phyloP scores from a whole-genome alignment of 805 yeast genomes.

The Clavispora phyllophila region DNA sequence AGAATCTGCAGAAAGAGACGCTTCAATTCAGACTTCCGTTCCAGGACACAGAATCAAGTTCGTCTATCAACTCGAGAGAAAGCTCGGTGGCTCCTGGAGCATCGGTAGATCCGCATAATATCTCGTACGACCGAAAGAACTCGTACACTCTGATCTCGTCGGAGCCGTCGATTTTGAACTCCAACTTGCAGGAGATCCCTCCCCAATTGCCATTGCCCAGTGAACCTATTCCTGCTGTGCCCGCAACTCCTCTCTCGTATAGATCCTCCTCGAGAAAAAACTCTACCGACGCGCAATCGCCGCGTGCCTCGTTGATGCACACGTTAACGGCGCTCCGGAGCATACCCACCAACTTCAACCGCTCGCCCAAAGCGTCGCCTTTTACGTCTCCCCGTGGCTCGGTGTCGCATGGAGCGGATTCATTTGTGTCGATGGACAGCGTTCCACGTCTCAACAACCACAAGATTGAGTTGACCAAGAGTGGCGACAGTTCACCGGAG shows the following conservation, averaged over 20 bases:
- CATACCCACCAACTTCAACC: constrained; percentile 21
- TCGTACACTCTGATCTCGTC: constrained; percentile 10
- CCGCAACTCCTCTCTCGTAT: constrained; percentile 30
- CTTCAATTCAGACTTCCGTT: constrained; percentile 69
- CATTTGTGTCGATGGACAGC: not conserved
- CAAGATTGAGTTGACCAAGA: not conserved
- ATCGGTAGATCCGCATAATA: constrained; percentile 23
- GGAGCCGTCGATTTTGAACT: constrained; percentile 9
- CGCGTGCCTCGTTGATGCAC: constrained; percentile 37
- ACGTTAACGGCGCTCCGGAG: constrained; percentile 37
- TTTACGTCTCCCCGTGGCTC: constrained; percentile 48
- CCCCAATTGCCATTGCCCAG: constrained; percentile 53
- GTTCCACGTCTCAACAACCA: not conserved
- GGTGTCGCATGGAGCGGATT: constrained; percentile 18
- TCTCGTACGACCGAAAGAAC: constrained; percentile 6
- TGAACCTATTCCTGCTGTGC: constrained; percentile 45
- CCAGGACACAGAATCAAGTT: constrained; percentile 38
- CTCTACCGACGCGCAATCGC: constrained; percentile 34
- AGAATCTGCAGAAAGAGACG: constrained; percentile 31
- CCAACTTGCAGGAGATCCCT: constrained; percentile 39
- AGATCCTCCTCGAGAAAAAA: constrained; percentile 31
- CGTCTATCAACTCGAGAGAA: constrained; percentile 6
- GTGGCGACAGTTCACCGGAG: not conserved
- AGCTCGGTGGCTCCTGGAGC: constrained; percentile 4
- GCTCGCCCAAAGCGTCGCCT: constrained; percentile 36